phyloP scores from a whole-genome alignment of 352 stramenopile genomes.

The Globisporangium recalcitrans region DNA sequence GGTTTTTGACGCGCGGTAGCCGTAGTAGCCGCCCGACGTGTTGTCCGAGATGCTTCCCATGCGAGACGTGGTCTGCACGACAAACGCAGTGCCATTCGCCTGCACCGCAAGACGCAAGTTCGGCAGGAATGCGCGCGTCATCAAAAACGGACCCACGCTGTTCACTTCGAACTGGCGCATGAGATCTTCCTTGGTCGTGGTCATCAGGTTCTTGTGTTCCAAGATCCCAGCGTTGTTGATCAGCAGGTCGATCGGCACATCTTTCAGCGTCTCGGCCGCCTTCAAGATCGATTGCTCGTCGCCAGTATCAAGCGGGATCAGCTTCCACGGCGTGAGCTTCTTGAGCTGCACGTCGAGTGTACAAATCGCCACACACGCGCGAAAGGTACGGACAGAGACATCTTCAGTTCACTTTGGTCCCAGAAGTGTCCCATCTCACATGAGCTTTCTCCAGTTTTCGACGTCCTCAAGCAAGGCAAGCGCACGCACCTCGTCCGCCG shows the following conservation, averaged over 20 bases:
- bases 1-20: slow-evolving; percentile 75
- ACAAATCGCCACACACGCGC: background rate
- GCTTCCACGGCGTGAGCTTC: slow-evolving; percentile 34
- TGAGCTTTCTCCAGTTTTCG: no score
- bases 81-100: slow-evolving; percentile 32
- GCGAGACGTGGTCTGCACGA: slow-evolving; percentile 51
- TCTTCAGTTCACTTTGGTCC: background rate
- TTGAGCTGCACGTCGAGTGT: slow-evolving; percentile 20
- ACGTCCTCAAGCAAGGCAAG: background rate
- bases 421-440: background rate
- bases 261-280: slow-evolving; percentile 32
- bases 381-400: background rate
- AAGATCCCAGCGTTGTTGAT: slow-evolving; percentile 72
- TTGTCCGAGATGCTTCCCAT: slow-evolving; percentile 65
- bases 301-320: slow-evolving; percentile 45
- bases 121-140: slow-evolving; percentile 51
- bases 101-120: slow-evolving; percentile 40
- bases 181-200: slow-evolving; percentile 46
- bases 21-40: slow-evolving; percentile 52
- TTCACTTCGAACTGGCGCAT: slow-evolving; percentile 76
- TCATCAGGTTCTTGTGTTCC: slow-evolving; percentile 20
- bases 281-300: slow-evolving; percentile 48
- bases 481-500: slow-evolving; percentile 15
- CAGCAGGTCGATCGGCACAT: slow-evolving; percentile 48
- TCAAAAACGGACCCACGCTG: slow-evolving; percentile 56